phyloP scores from a whole-genome alignment of 306 rosid genomes.

The Trifolium pratense region DNA sequence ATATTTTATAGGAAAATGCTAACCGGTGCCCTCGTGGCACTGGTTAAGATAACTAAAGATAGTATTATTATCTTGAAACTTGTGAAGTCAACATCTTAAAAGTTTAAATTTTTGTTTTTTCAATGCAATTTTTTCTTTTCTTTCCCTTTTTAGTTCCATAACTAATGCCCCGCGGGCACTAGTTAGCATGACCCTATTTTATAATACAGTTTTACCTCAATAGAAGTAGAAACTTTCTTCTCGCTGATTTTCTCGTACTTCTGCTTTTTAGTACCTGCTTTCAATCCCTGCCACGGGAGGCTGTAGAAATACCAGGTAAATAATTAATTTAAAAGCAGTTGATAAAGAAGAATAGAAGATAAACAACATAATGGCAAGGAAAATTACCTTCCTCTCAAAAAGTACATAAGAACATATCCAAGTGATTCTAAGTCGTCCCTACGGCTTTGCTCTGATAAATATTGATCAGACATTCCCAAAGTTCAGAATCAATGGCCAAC shows the following conservation, averaged over 20 bases:
- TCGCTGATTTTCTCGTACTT: slow-evolving; percentile 97
- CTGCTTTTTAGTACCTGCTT: slow-evolving; percentile 96
- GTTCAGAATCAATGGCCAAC: slow-evolving; percentile 36
- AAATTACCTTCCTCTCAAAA: slow-evolving; percentile 87
- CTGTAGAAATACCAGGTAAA: slow-evolving; percentile 57
- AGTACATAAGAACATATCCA: slow-evolving; percentile 93
- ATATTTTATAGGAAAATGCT: too few relatives aligned
- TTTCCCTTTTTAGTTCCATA: too few relatives aligned
- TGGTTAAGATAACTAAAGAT: too few relatives aligned
- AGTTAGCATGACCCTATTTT: too few relatives aligned
- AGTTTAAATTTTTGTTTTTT: too few relatives aligned
- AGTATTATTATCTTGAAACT: too few relatives aligned
- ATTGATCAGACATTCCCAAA: slow-evolving; percentile 38
- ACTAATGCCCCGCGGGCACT: too few relatives aligned
- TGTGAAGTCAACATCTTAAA: too few relatives aligned
- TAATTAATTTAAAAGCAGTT: slow-evolving; percentile 12
- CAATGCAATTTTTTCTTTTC: too few relatives aligned
- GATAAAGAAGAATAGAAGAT: slow-evolving; percentile 21
- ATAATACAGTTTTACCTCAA: slow-evolving; percentile 65
- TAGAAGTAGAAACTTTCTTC: slow-evolving; percentile 90
- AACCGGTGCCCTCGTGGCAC: too few relatives aligned
- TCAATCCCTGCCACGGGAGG: slow-evolving; percentile 99
- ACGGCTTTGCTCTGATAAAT: slow-evolving; percentile 86
- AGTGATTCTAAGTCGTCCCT: slow-evolving; percentile 98
- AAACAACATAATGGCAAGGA: slow-evolving; percentile 31